Conservation (phyloP, 306 rosid species). For the Clitoria ternatea region DNA sequence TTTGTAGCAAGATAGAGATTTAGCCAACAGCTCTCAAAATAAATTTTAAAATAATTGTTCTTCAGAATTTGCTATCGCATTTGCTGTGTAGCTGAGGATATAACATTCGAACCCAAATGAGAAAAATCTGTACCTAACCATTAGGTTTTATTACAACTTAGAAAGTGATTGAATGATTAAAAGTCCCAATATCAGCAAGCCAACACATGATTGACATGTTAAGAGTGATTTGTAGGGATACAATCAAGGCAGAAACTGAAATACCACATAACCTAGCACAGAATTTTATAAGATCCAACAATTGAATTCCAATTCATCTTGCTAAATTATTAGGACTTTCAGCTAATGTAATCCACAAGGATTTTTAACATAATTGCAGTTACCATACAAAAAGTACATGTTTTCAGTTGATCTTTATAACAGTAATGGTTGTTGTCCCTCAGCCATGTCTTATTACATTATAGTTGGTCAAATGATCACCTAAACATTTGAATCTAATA, state of each 20-base stretch:
- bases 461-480: neutral
- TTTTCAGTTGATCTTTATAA: neutral
- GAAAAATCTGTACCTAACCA: neutral
- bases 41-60: neutral
- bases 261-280: neutral
- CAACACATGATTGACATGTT: neutral
- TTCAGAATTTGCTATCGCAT: neutral
- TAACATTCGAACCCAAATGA: neutral
- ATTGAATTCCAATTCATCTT: slow-evolving; percentile 2
- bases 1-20: neutral
- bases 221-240: neutral
- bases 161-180: neutral
- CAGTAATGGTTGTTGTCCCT: neutral
- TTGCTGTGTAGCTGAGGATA: neutral
- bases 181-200: neutral
- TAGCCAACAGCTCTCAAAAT: neutral
- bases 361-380: neutral
- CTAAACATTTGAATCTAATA: neutral
- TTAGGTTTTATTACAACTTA: neutral
- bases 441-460: neutral
- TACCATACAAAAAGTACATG: neutral
- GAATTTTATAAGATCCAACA: neutral
- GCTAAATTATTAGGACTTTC: neutral
- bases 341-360: neutral
- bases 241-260: neutral